Conservation (phyloP, 2,329 filamentous ascomycete species). For the Fusarium papillatum region DNA sequence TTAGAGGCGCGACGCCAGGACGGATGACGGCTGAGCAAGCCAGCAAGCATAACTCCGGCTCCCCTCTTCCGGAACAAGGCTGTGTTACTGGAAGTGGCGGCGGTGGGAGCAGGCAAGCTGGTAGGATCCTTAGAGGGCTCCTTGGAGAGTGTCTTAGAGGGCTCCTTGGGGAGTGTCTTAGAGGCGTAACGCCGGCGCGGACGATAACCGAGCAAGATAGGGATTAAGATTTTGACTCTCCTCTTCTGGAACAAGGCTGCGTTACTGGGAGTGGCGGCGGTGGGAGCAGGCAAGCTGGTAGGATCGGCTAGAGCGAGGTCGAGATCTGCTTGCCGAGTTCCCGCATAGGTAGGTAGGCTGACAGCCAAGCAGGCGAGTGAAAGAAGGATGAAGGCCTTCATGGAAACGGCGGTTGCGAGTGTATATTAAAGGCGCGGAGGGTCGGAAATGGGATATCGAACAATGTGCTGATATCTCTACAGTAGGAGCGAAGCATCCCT, state of each 20-base stretch:
- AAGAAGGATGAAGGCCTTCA: slow-evolving; percentile 19
- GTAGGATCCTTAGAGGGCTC: not conserved
- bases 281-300: slow-evolving; percentile 21
- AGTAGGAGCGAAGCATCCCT: slow-evolving; percentile 18
- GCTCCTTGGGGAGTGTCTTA: slow-evolving; percentile 10
- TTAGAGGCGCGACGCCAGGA: slow-evolving; percentile 6
- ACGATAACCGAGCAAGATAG: too few species aligned
- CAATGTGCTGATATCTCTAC: slow-evolving; percentile 18
- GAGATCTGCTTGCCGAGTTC: slow-evolving; percentile 19
- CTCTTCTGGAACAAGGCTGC: slow-evolving; percentile 12
- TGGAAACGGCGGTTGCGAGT: not conserved
- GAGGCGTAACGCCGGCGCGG: slow-evolving; percentile 10
- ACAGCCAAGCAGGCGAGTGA: slow-evolving; percentile 19
- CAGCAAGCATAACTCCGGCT: not conserved
- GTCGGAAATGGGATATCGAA: slow-evolving; percentile 17
- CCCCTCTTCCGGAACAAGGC: slow-evolving; percentile 13
- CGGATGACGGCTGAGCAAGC: not conserved
- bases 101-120: slow-evolving; percentile 18
- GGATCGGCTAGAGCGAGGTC: slow-evolving; percentile 20
- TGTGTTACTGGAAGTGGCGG: slow-evolving; percentile 12
- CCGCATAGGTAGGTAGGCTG: slow-evolving; percentile 20
- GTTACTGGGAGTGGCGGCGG: slow-evolving; percentile 12
- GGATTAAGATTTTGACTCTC: too few species aligned
- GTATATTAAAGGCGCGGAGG: slow-evolving; percentile 12
- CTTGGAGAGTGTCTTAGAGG: not conserved